Conservation (phyloP, 345 rosid genomes). For the Arabis alpina region DNA sequence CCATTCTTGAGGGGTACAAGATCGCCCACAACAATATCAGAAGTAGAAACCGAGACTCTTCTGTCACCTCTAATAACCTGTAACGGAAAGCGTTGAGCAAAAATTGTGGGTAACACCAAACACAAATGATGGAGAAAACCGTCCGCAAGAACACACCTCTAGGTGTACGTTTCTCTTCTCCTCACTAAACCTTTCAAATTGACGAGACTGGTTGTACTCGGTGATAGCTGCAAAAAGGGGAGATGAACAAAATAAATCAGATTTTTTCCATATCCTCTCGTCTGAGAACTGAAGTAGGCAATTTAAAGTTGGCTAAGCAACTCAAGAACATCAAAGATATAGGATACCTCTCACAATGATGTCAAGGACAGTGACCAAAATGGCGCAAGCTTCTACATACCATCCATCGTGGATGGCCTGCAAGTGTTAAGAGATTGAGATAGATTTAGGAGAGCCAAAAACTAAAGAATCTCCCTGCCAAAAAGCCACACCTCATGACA, state of each 20-base stretch:
- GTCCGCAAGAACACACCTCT: conserved; percentile 53
- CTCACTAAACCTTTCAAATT: conserved; percentile 70
- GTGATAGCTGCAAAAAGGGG: conserved; percentile 57
- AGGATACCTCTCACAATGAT: conserved; percentile 75
- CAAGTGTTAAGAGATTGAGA: conserved; percentile 3
- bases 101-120: conserved; percentile 6
- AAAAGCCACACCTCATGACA: not conserved
- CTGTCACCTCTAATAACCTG: conserved; percentile 82
- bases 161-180: conserved; percentile 74
- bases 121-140: not conserved
- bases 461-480: not conserved
- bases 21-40: conserved; percentile 90
- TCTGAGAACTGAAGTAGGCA: no score
- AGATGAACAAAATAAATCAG: not conserved
- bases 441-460: not conserved
- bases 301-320: no score
- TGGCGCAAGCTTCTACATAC: conserved; percentile 79
- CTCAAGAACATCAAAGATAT: not conserved
- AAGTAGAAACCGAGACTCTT: conserved; percentile 56
- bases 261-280: not conserved
- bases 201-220: conserved; percentile 80
- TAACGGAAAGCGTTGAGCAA: conserved; percentile 15
- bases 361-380: conserved; percentile 66
- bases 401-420: conserved; percentile 71
- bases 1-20: conserved; percentile 83